These are phyloP conservation scores for Fusarium brachygibbosum DNA, from an alignment of 2,329 filamentous ascomycete species.

Conservation along the genomic window DNA sequence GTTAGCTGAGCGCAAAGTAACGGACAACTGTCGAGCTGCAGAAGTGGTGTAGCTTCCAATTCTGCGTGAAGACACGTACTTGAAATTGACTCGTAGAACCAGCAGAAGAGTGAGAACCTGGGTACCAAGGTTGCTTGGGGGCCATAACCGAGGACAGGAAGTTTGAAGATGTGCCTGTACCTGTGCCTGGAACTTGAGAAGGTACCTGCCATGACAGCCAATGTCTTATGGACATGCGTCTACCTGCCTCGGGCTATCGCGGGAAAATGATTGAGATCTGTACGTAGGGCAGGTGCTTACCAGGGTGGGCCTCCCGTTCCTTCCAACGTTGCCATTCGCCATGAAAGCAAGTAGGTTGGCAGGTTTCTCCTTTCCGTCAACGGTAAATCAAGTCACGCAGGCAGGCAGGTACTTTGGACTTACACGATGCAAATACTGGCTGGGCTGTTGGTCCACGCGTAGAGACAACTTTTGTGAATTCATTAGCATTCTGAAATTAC, in stretches of 20 bases:
- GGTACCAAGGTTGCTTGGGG: not conserved
- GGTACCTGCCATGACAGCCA: conserved; percentile 8
- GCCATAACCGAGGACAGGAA: not conserved
- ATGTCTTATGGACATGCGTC: conserved; percentile 2
- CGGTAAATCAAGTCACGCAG: not conserved
- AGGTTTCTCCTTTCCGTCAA: conserved; percentile 23
- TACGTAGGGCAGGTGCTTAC: conserved; percentile 33
- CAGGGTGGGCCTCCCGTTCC: conserved; percentile 28
- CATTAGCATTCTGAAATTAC: not conserved
- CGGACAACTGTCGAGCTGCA: conserved; percentile 26
- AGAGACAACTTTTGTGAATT: conserved; percentile 2
- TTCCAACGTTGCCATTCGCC: conserved; percentile 21
- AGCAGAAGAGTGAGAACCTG: not conserved
- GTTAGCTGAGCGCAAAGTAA: conserved; percentile 36
- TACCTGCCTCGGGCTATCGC: conserved; percentile 12
- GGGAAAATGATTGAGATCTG: conserved; percentile 31
- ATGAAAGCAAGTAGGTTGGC: not conserved
- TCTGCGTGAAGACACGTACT: conserved; percentile 5
- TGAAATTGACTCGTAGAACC: not conserved
- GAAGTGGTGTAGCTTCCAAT: conserved; percentile 8
- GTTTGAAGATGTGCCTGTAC: not conserved
- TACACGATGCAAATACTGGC: conserved; percentile 10
- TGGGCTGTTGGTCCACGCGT: conserved; percentile 1
- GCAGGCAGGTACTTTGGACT: conserved; percentile 17
- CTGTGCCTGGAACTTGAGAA: conserved; percentile 16